These are phyloP conservation scores for Saprolegnia parasitica DNA, from an alignment of 352 stramenopile genomes.

Conservation along the genomic window DNA sequence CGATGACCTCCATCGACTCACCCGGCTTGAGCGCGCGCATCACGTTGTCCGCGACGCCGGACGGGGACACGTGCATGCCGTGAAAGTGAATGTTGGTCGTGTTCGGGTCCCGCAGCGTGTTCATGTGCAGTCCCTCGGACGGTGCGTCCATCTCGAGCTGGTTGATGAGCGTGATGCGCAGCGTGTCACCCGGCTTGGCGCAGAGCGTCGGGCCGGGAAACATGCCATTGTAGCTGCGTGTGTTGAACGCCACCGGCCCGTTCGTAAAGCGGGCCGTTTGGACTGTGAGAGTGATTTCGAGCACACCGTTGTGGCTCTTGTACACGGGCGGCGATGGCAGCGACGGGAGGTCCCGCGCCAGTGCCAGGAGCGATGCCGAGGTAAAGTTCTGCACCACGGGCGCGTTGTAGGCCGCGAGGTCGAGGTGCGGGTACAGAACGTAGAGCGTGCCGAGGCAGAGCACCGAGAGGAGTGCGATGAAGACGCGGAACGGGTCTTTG, in stretches of 20 bases:
- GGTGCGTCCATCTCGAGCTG: slow-evolving; percentile 35
- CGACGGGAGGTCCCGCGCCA: not conserved
- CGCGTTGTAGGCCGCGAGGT: not conserved
- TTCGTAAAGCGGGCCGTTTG: slow-evolving; percentile 39
- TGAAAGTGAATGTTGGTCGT: slow-evolving; percentile 80
- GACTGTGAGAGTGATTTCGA: slow-evolving; percentile 59
- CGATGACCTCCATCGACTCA: slow-evolving; percentile 42
- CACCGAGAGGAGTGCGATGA: not conserved
- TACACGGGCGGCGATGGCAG: not conserved
- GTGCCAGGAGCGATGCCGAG: not conserved
- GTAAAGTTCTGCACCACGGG: slow-evolving; percentile 1
- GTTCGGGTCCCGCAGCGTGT: slow-evolving; percentile 67
- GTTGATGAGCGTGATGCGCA: slow-evolving; percentile 61
- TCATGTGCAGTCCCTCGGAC: slow-evolving; percentile 26
- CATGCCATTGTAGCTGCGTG: slow-evolving; percentile 53
- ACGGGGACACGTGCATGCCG: slow-evolving; percentile 79
- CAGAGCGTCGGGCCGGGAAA: slow-evolving; percentile 55
- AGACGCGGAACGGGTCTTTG: slow-evolving; percentile 31
- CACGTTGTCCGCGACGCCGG: slow-evolving; percentile 70
- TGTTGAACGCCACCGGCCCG: slow-evolving; percentile 66
- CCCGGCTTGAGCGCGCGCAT: slow-evolving; percentile 53
- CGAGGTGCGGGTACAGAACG: slow-evolving; percentile 13
- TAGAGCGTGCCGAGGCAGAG: not conserved
- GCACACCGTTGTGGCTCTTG: slow-evolving; percentile 39
- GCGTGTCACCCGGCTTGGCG: slow-evolving; percentile 53